Percentiles rank a stretch among this genome's conserved stretches.
phyloP scores from a whole-genome alignment of 2,329 filamentous ascomycete genomes.

The Phaeosphaeria sp. region DNA sequence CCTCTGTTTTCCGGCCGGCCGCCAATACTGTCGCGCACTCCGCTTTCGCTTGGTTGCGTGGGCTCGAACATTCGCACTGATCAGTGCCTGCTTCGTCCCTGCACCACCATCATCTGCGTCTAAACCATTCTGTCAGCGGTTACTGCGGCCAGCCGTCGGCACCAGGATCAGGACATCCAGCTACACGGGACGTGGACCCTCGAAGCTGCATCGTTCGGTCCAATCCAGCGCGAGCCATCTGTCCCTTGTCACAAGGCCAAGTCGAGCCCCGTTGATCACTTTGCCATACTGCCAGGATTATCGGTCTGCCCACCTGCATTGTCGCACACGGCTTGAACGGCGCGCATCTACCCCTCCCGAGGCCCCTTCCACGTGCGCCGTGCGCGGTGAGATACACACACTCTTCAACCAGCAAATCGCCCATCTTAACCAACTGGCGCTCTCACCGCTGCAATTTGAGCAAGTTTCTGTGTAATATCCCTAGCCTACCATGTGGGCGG shows the following conservation, averaged over 20 bases:
- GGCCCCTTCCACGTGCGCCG: constrained; percentile 35
- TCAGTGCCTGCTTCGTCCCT: constrained; percentile 18
- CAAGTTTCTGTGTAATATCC: constrained; percentile 34
- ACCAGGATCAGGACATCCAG: constrained; percentile 26
- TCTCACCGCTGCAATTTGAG: constrained; percentile 30
- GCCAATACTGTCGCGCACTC: constrained; percentile 10
- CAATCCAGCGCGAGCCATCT: constrained; percentile 18
- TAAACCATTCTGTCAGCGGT: constrained; percentile 17
- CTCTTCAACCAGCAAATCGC: constrained; percentile 23
- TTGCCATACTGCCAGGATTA: constrained; percentile 27
- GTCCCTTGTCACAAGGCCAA: constrained; percentile 19
- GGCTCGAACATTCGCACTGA: constrained; percentile 9
- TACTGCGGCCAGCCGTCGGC: constrained; percentile 25
- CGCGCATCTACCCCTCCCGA: constrained; percentile 29
- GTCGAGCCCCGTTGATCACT: constrained; percentile 30
- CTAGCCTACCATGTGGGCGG: constrained; percentile 61
- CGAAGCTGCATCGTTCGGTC: constrained; percentile 24
- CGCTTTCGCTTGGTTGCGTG: constrained; percentile 9
- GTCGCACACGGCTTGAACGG: constrained; percentile 17
- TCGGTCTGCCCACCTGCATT: constrained; percentile 15
- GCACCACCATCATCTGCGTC: constrained; percentile 18
- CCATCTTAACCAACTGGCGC: constrained; percentile 25
- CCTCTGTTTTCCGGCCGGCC: constrained; percentile 4
- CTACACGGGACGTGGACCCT: constrained; percentile 31
- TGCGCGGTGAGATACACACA: constrained; percentile 22